Conservation (phyloP, 176 grass and related monocot genomes). For the Paspalum notatum region DNA sequence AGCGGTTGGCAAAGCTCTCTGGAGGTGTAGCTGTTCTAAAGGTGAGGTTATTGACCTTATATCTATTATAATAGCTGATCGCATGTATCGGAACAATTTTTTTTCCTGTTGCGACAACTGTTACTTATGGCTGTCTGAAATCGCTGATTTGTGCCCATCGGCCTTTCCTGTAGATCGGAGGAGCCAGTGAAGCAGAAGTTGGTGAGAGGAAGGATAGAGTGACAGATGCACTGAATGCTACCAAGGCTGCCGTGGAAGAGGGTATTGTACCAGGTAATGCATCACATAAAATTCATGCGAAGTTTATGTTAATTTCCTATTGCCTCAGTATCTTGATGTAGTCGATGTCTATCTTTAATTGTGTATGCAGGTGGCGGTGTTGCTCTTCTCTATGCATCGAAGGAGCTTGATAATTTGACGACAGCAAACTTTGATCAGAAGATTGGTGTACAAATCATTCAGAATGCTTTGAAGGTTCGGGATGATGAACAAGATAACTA, state of each 20-base stretch:
- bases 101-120: background rate
- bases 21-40: conserved; percentile 98
- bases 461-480: conserved; percentile 91
- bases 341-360: conserved; percentile 2
- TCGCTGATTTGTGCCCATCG: background rate
- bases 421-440: conserved; percentile 97
- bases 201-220: conserved; percentile 97
- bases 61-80: background rate
- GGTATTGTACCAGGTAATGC: conserved; percentile 85
- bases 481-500: background rate
- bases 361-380: conserved; percentile 77
- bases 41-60: conserved; percentile 46
- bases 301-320: background rate
- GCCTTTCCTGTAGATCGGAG: conserved; percentile 71
- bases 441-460: conserved; percentile 99
- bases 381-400: conserved; percentile 98
- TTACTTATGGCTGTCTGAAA: background rate
- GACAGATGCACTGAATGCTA: conserved; percentile 91
- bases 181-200: conserved; percentile 92
- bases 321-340: background rate
- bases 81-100: background rate
- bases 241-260: conserved; percentile 99
- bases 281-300: background rate
- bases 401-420: conserved; percentile 80
- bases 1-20: conserved; percentile 89